Percentiles rank a stretch among this genome's conserved stretches.
Conservation (phyloP, 495 filamentous ascomycete genomes). For the Lasiosphaeria hispida region DNA sequence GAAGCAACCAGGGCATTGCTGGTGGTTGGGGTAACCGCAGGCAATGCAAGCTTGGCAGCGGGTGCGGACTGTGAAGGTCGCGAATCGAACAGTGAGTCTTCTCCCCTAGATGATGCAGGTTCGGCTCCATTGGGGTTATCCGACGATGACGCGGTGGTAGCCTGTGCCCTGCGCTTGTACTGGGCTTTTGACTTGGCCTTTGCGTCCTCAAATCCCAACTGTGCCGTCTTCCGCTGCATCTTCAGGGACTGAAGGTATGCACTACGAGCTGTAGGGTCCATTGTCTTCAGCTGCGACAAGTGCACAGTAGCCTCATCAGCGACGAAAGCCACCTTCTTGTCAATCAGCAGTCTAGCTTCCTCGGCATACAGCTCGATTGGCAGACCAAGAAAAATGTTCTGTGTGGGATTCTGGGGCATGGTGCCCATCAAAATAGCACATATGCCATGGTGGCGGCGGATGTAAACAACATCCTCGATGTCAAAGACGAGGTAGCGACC, state of each 20-base stretch:
- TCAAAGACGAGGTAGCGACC: conserved; percentile 88
- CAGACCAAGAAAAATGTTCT: conserved; percentile 90
- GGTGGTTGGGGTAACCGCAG: conserved; percentile 27
- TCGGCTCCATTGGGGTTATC: conserved; percentile 16
- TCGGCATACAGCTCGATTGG: conserved; percentile 88
- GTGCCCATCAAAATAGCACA: conserved; percentile 84
- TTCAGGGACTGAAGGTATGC: conserved; percentile 43
- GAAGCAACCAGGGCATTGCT: conserved; percentile 28
- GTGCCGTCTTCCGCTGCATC: conserved; percentile 39
- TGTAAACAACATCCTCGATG: conserved; percentile 72
- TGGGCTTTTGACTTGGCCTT: conserved; percentile 35
- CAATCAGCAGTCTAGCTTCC: conserved; percentile 80
- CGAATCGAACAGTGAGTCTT: conserved; percentile 46
- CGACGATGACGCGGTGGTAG: conserved; percentile 14
- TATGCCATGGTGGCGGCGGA: conserved; percentile 79
- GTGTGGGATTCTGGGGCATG: conserved; percentile 85
- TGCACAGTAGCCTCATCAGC: conserved; percentile 74
- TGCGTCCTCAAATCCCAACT: conserved; percentile 35
- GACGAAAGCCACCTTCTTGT: conserved; percentile 74
- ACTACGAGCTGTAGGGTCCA: conserved; percentile 54
- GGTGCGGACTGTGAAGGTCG: conserved; percentile 5
- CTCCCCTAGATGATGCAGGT: conserved; percentile 17
- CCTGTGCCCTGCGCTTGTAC: conserved; percentile 26
- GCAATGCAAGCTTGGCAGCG: conserved; percentile 13
- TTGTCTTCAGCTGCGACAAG: conserved; percentile 53